Percentiles rank a stretch among this genome's conserved stretches.
These are phyloP conservation scores for Globisporangium uncinulatum DNA, from an alignment of 352 stramenopile species.

Conservation along the genomic window DNA sequence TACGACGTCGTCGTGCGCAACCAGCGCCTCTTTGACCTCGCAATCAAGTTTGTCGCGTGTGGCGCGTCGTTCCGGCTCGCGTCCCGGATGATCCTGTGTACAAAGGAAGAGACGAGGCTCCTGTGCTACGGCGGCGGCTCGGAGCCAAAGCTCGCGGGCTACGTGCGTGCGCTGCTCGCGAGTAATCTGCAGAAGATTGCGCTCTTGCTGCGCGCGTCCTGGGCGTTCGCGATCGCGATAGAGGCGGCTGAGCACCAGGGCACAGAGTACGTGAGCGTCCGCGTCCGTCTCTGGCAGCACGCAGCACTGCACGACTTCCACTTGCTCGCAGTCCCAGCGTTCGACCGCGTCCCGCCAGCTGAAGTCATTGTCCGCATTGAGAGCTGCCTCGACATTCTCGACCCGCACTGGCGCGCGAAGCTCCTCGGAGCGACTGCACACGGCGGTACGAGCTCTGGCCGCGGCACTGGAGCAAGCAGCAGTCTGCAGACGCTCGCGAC, in stretches of 20 bases:
- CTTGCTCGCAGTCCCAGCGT: conserved; percentile 37
- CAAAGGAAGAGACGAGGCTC: conserved; percentile 53
- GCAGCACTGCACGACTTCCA: conserved; percentile 50
- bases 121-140: conserved; percentile 42
- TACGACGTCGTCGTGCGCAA: conserved; percentile 64
- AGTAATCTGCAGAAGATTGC: conserved; percentile 62
- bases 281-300: conserved; percentile 50
- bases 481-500: conserved; percentile 40
- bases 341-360: conserved; percentile 32
- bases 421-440: conserved; percentile 44
- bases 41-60: conserved; percentile 56
- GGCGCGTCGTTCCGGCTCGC: conserved; percentile 52
- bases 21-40: conserved; percentile 54
- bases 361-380: conserved; percentile 31
- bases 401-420: conserved; percentile 45
- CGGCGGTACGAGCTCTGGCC: conserved; percentile 32
- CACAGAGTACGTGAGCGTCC: conserved; percentile 52
- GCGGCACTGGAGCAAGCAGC: conserved; percentile 33
- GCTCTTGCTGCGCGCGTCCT: conserved; percentile 56
- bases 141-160: conserved; percentile 39
- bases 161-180: conserved; percentile 43
- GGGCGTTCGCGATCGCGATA: conserved; percentile 43
- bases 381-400: conserved; percentile 38
- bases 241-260: conserved; percentile 43
- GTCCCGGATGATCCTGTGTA: conserved; percentile 48